A percentile compares a stretch with the other conserved stretches of the same genome.
These are phyloP conservation scores for Talaromyces sp. DNA, from an alignment of 2,329 filamentous ascomycete species.

Conservation along the genomic window DNA sequence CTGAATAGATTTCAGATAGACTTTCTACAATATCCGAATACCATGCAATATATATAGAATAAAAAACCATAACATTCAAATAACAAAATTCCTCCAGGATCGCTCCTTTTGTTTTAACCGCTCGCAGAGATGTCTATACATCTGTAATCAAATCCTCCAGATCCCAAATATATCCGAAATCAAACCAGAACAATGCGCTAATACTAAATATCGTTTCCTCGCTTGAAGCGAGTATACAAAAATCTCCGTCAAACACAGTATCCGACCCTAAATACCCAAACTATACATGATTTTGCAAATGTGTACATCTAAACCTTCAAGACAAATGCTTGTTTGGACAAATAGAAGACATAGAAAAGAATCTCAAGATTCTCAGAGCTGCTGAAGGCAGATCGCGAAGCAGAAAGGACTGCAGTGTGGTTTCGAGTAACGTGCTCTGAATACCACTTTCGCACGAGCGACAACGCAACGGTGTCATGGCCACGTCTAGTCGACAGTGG, in stretches of 20 bases:
- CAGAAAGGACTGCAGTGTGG: neutral
- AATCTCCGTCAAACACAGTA: neutral
- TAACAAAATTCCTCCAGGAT: slow-evolving; percentile 14
- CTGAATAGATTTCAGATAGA: slow-evolving; percentile 1
- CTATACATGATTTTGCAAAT: slow-evolving; percentile 10
- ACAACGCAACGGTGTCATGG: neutral
- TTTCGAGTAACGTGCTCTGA: neutral
- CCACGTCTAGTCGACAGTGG: neutral
- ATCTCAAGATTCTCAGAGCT: neutral
- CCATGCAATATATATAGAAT: neutral
- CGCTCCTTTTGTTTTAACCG: slow-evolving; percentile 10
- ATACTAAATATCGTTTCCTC: neutral
- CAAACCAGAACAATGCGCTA: neutral
- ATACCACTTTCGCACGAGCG: neutral
- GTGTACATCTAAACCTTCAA: neutral
- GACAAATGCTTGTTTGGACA: neutral
- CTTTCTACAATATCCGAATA: neutral
- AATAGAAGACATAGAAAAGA: neutral
- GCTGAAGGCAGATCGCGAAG: neutral
- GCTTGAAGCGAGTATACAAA: neutral
- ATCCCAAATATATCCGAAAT: slow-evolving; percentile 1
- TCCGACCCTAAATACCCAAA: neutral
- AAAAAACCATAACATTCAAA: neutral
- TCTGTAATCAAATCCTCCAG: neutral
- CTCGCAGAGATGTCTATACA: neutral